Evolutionary conservation across 139 green algal genomes (phyloP), one percentile per base, ranked within the genome.

Genomic region (Zygnema circumcarinatum): DNA sequence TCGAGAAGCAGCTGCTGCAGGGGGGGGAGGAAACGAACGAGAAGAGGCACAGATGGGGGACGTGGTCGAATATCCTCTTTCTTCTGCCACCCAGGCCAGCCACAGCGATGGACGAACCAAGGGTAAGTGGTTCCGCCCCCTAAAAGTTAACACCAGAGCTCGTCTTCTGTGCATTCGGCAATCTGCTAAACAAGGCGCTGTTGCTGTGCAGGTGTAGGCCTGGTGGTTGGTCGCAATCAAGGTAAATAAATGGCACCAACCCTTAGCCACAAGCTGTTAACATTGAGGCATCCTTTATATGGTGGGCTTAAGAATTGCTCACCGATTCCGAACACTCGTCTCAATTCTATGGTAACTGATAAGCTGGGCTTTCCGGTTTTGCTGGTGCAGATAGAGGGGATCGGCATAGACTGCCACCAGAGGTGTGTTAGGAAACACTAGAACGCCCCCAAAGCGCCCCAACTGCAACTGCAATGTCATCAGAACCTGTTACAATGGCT

Each of bases 1-100:
- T 2, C 16, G 80, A 31, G 31, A 47, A 69, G 80, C 80, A 86
- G 52, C 80, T n/a, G 80, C 56, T 25, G 20, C 75, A 53, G 38
- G 75, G 31, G 32, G 21, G 16, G 32, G 75, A 21, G 32, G 75
- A 38, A 21, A 3, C 3, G 32, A 39, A 21, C 33, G 38, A 39
- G 69, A 41, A 20, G 69, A 78, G 16, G 69, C 69, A 25, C 69
- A 78, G 69, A 39, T 78, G 35, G 83, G 83, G 2, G 83, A 88
- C 38, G 83, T 88, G 40, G 83, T 88, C n/a, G 83, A 88, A 76
- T 88, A 84, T 56, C 83, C 83, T 1, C 83, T 88, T 35, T 88
- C 83, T 39, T 38, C 35, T 31, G 83, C 83, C 11, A 62, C 74
- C 16, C 74, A 72, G 40, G 35, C 31, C 1, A 73, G 72, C 2